Percentiles rank a stretch among this genome's conserved stretches.
Conservation (phyloP, 345 rosid genomes). For the Arabidopsis arenosa region DNA sequence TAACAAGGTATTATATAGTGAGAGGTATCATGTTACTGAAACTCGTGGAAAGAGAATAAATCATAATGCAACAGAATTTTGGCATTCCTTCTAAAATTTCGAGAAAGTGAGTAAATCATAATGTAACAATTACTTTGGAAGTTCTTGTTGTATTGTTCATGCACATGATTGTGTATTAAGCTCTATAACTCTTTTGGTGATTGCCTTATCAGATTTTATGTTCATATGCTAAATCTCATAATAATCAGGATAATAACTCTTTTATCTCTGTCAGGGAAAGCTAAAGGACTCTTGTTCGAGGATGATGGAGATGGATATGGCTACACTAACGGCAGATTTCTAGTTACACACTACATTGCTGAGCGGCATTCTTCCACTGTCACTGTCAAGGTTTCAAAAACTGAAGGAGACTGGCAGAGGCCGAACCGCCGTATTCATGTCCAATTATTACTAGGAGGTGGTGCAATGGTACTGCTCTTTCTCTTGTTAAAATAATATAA, state of each 20-base stretch:
- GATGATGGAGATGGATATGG: conserved; percentile 95
- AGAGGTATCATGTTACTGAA: background rate
- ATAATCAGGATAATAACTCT: background rate
- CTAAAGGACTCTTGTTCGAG: conserved; percentile 76
- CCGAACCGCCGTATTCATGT: conserved; percentile 74
- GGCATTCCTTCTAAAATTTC: background rate
- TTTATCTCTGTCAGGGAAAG: conserved; percentile 59
- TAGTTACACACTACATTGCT: conserved; percentile 69
- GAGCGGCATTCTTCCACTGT: conserved; percentile 64
- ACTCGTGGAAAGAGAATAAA: conserved; percentile 7
- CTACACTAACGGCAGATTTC: conserved; percentile 64
- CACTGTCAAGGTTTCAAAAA: conserved; percentile 61
- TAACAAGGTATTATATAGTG: background rate
- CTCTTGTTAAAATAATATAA: background rate
- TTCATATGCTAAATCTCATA: background rate
- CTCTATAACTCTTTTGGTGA: background rate
- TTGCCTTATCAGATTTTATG: conserved; percentile 24
- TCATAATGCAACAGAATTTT: background rate
- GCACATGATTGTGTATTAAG: background rate
- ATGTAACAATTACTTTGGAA: conserved; percentile 6
- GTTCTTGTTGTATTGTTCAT: background rate
- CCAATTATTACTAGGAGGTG: conserved; percentile 75
- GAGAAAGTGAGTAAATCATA: background rate
- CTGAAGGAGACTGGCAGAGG: conserved; percentile 86
- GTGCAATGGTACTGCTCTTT: conserved; percentile 64